Evolutionary conservation across 176 grass and related monocot genomes (phyloP), one percentile per base, ranked within the genome.

Genomic region (Lolium rigidum): DNA sequence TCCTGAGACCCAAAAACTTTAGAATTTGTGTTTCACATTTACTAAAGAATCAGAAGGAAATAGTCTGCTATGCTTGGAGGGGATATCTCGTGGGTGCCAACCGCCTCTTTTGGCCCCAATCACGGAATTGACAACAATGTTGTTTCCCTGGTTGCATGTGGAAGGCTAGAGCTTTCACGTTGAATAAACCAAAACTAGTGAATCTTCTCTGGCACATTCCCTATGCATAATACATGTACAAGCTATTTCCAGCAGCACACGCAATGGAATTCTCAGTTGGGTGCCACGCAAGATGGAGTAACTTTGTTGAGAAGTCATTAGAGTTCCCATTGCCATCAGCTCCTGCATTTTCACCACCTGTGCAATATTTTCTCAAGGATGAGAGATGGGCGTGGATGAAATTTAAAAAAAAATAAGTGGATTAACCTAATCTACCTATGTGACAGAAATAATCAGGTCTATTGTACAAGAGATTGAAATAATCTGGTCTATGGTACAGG

Each of bases 211-310:
- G 78, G 52, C 78, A 62, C 55, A 50, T 90, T 86, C 73, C 63
- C 85, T 94, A 97, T 82, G 92, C 94, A 80, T 92, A 97, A 88
- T 97, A 97, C 94, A 97, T 94, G 88, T 97, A 97, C 94, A 97
- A 93, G 57, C 94, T 97, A 84, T 97, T 97, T 79, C 89, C 89
- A 39, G 87, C 94, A 64, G 92, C 94, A 71, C 94, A 97, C n/a
- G 94, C 94, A 2, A 97, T 92, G 25, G 94, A 97, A 90, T 97
- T 92, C 84, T 97, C 94, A n/a, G 92, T 92, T 59, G 94, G 94
- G 79, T 97, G 94, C 94, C 94, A 97, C 48, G 94, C 94, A 80
- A 97, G 79, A 92, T 97, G 94, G 28, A 97, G 94, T 75, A 97
- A 80, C 74, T 97, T 97, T 78, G 94, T 92, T 56, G 89, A 79